A percentile compares a stretch with the other conserved stretches of the same genome.
These are phyloP conservation scores for Lecanicillium sp. DNA, from an alignment of 2,329 filamentous ascomycete species.

Conservation along the genomic window DNA sequence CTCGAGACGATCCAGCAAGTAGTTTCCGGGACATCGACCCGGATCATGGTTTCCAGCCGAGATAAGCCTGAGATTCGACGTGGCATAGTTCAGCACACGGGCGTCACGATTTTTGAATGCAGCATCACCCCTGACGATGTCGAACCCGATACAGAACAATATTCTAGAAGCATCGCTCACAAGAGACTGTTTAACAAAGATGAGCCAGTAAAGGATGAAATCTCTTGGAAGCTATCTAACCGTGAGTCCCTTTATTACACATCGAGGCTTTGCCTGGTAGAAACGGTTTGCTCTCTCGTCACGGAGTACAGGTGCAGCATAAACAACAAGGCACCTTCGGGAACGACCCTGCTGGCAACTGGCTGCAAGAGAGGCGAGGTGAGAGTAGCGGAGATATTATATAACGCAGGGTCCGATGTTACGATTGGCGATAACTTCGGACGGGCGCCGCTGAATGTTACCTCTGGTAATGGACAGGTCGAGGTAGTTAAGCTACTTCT, in stretches of 20 bases:
- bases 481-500: too few relatives aligned
- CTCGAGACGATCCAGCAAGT: conserved; percentile 9
- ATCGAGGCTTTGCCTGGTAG: too few relatives aligned
- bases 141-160: background rate
- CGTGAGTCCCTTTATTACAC: conserved; percentile 8
- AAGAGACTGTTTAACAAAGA: background rate
- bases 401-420: too few relatives aligned
- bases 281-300: too few relatives aligned
- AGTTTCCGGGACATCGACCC: conserved; percentile 6
- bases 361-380: too few relatives aligned
- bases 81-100: conserved; percentile 4
- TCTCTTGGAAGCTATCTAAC: conserved; percentile 2
- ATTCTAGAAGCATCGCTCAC: background rate
- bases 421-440: too few relatives aligned
- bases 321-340: too few relatives aligned
- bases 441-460: too few relatives aligned
- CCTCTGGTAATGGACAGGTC: too few relatives aligned
- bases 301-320: too few relatives aligned
- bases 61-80: conserved; percentile 16
- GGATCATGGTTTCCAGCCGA: conserved; percentile 19
- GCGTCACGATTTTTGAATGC: background rate
- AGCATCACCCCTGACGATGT: background rate
- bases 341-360: too few relatives aligned
- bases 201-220: background rate
- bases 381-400: too few relatives aligned